Evolutionary conservation across 495 filamentous ascomycete genomes (phyloP), one percentile per base, ranked within the genome.

Genomic region (Opeltia flavorubescens): DNA sequence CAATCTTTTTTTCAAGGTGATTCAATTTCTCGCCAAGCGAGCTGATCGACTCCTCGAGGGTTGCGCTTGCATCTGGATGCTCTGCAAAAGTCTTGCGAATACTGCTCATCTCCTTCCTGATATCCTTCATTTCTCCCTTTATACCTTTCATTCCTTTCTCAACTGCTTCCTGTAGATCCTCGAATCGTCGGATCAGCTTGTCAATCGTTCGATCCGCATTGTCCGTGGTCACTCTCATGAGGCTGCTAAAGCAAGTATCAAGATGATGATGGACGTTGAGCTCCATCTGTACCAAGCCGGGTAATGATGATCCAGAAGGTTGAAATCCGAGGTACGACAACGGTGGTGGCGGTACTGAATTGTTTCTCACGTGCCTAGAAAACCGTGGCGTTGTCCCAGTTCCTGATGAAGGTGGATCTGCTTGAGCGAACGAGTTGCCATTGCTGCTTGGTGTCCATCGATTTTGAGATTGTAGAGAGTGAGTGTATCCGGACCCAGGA

Each of bases 241-340:
- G 36, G 18, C 45, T 45, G 11, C 44, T n/a, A 39, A 55, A 49
- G 27, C 40, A 44, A 36, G 17, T 50, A 18, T 55, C 53, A 20
- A 58, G 31, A 42, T 58, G 55, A 42, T 58, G 55, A 41, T 58
- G 55, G 9, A 58, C n/a, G 6, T 47, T 55, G 13, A 55, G 35
- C 26, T 58, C 55, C 26, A 58, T 33, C 24, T 50, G 52, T 8
- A 43, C 41, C 36, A 55, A 36, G 12, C 26, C 52, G 24, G 49
- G 47, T 21, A 52, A 38, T 11, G 48, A 28, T 21, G 52, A 40
- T 12, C 52, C 52, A 5, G 49, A 34, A 28, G 53, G 47, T 24
- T 50, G 42, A 33, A 50, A 53, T 12, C 53, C 55, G 7, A 46
- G 53, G 18, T 54, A 47, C n/a, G 50, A 49, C 7, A 46, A 29